These are phyloP conservation scores for Hypoxylon sp. DNA, from an alignment of 2,329 filamentous ascomycete genomes.

Conservation along the genomic window DNA sequence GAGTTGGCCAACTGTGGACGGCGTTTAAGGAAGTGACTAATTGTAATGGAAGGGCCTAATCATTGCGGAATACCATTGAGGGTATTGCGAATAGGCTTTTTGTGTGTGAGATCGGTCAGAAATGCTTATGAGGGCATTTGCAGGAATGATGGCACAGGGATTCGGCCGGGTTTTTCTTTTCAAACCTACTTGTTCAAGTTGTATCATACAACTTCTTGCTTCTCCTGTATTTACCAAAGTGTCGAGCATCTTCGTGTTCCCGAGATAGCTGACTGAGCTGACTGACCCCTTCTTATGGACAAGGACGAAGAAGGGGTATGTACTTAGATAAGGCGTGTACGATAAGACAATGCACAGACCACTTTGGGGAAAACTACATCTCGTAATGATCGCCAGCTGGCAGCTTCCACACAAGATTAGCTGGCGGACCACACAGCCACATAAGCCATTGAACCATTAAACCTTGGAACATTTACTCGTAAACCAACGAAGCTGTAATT, in stretches of 20 bases:
- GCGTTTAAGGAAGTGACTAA: neutral
- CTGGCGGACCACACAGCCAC: neutral
- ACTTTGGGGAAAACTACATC: neutral
- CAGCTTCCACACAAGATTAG: slow-evolving; percentile 28
- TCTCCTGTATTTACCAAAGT: neutral
- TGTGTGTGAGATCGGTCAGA: neutral
- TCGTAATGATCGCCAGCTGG: slow-evolving; percentile 40
- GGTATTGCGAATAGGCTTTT: no score
- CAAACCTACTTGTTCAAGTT: neutral
- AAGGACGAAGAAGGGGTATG: neutral
- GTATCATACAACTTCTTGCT: neutral
- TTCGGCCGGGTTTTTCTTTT: neutral
- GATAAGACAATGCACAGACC: slow-evolving; percentile 23
- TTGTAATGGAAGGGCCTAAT: neutral
- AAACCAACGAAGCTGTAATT: slow-evolving; percentile 7
- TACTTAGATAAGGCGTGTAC: slow-evolving; percentile 3
- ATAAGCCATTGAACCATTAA: slow-evolving; percentile 14
- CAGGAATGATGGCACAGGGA: neutral
- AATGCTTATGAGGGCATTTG: neutral
- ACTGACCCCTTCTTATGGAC: neutral
- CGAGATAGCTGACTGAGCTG: neutral
- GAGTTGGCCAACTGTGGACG: neutral
- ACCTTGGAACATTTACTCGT: slow-evolving; percentile 6
- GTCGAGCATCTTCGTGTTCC: neutral
- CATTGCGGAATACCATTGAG: neutral